phyloP scores from a whole-genome alignment of 1,284 basidiomycete genomes.

The Cutaneotrichosporon mucoides region DNA sequence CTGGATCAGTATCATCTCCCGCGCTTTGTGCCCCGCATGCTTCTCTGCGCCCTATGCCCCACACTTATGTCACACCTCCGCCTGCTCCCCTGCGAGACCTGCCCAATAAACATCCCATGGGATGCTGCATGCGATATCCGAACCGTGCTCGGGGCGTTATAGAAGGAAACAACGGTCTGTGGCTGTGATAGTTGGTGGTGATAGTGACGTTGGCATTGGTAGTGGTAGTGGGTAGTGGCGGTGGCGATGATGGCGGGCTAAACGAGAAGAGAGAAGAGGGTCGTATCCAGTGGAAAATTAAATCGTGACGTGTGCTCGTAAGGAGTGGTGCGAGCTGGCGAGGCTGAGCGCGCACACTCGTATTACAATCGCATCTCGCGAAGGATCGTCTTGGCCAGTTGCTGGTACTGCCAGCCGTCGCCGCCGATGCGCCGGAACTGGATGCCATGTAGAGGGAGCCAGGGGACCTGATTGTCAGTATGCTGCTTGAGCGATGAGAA shows the following conservation, averaged over 20 bases:
- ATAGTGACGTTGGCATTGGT: neutral
- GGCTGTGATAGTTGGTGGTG: neutral
- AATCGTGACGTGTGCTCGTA: neutral
- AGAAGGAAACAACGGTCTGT: conserved; percentile 4
- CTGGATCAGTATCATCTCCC: no score
- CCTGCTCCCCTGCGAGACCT: no score
- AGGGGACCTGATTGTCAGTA: conserved; percentile 65
- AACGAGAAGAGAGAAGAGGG: neutral
- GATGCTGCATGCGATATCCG: conserved; percentile 3
- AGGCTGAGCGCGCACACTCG: neutral
- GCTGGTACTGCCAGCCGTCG: conserved; percentile 96
- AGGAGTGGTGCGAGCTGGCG: neutral
- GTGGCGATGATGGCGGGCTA: neutral
- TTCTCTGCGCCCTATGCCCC: no score
- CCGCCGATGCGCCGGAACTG: conserved; percentile 90
- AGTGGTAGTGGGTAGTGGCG: neutral
- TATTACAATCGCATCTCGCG: conserved; percentile 83
- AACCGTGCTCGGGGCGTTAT: conserved; percentile 3
- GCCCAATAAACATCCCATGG: conserved; percentile 1
- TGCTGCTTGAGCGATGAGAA: neutral
- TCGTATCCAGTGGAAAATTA: neutral
- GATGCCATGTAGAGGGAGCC: conserved; percentile 87
- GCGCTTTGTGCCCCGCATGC: no score
- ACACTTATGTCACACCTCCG: no score
- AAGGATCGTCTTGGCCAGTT: conserved; percentile 88